A percentile compares a stretch with the other conserved stretches of the same genome.
Conservation (phyloP, 495 filamentous ascomycete genomes). For the Penicillium cinerascens region DNA sequence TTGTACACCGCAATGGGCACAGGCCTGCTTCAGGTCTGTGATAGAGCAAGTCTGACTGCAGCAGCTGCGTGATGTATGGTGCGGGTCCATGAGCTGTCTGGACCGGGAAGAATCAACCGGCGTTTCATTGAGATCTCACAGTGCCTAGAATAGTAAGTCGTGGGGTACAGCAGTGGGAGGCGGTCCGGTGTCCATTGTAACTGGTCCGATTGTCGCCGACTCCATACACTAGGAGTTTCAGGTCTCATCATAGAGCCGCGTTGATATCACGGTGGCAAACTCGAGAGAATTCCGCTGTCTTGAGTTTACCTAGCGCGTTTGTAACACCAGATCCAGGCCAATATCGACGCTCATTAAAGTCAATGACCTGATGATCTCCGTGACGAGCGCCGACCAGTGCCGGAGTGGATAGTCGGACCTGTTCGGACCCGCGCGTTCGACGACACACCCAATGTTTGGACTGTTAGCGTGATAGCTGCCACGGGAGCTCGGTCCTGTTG, state of each 20-base stretch:
- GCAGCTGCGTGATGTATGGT: conserved; percentile 2
- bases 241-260: conserved; percentile 16
- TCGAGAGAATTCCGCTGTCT: background rate
- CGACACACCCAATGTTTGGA: background rate
- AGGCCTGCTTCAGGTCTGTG: background rate
- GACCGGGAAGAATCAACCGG: background rate
- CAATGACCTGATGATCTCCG: background rate
- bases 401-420: background rate
- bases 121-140: conserved; percentile 15
- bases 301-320: background rate
- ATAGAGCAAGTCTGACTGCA: background rate
- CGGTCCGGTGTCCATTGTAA: conserved; percentile 9
- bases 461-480: no score
- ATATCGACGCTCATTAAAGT: background rate
- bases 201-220: conserved; percentile 8
- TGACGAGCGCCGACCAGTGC: background rate
- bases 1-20: conserved; percentile 7
- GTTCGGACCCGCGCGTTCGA: background rate
- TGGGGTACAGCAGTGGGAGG: conserved; percentile 20
- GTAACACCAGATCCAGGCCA: background rate
- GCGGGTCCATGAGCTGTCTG: background rate
- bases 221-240: conserved; percentile 23
- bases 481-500: background rate
- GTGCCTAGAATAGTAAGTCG: conserved; percentile 17
- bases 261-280: conserved; percentile 20